Base-by-base conservation (phyloP, 2,329 filamentous ascomycete species). In the Neonectria faginata region DNA sequence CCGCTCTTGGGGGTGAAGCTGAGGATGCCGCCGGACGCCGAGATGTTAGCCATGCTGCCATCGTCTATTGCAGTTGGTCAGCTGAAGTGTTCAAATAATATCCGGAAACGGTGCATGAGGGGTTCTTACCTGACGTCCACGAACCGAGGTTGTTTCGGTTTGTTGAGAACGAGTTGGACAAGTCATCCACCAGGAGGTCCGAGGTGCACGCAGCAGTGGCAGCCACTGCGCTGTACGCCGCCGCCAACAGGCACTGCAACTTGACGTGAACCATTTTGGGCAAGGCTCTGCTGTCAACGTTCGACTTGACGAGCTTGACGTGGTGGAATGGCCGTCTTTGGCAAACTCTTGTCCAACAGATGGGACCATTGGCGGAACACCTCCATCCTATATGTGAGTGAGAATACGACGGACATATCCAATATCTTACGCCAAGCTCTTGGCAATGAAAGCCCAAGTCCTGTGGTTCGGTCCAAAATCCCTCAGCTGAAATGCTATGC, bases 1-100 rank as follows among this genome's bases (percentile, higher is more conserved):
- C 68, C 71, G 16, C 78, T 70, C 65, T 81, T 83, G 33, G 83
- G 82, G n/a, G 80, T 83, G 75, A 88, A 85, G 8, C 79, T 80
- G 22, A 87, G 79, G 31, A 83, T 80, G 51, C 82, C 81, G 14
- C 76, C 76, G 14, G 76, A 76, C 36, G 77, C 80, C 48, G 73
- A 83, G 73, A 71, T 81, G 74, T 66, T 73, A 6, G 76, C 77
- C 78, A 85, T 85, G 62, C 79, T 78, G 14, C 77, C 80, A 76
- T 87, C 85, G 67, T 87, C 85, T 86, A 41, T 62, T 41, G 65
- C 33, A 27, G 22, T 57, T 47, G 29, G 63, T 68, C 44, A 69
- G 36, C 33, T 29, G 20, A 61, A 22, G 18, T 48, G 12, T 33
- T 47, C 3, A n/a, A n/a, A 33, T 12, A 57, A 42, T 14, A 18